A percentile compares a stretch with the other conserved stretches of the same genome.
Conservation (phyloP, 306 rosid species). For the Leucaena leucocephala region DNA sequence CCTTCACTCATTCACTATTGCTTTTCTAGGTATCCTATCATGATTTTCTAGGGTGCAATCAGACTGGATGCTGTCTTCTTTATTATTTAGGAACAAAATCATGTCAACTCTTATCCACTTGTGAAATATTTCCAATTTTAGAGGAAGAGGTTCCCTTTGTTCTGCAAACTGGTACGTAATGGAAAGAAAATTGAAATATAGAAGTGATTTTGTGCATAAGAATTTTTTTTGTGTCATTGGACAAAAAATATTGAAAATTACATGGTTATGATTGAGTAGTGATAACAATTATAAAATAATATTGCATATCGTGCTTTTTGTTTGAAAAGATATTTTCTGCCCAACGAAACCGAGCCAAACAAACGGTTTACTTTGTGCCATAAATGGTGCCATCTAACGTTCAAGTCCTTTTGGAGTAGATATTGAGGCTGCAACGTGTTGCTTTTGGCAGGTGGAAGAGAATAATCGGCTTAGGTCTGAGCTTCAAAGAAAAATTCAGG, state of each 20-base stretch:
- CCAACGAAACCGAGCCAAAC: not conserved
- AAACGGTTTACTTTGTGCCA: conserved; percentile 22
- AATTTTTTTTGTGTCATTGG: not conserved
- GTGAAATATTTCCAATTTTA: not conserved
- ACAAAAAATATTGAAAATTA: not conserved
- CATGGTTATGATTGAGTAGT: not conserved
- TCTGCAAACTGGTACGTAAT: not conserved
- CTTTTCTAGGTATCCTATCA: not conserved
- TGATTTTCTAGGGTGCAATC: not conserved
- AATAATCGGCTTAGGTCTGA: conserved; percentile 68
- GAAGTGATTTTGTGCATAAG: not conserved
- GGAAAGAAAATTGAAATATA: conserved; percentile 2
- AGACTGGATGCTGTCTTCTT: not conserved
- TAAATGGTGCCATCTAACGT: conserved; percentile 24
- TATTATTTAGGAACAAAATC: not conserved
- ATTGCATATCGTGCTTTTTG: not conserved
- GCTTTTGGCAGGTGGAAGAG: conserved; percentile 73
- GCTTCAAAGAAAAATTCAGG: conserved; percentile 62
- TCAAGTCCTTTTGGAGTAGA: conserved; percentile 22
- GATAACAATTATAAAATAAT: not conserved
- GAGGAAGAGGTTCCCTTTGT: not conserved
- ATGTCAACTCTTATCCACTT: not conserved
- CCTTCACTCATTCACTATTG: not conserved
- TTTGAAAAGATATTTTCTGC: not conserved
- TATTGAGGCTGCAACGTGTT: conserved; percentile 32